phyloP scores from a whole-genome alignment of 2,329 filamentous ascomycete genomes.

The Penicillium sp. region DNA sequence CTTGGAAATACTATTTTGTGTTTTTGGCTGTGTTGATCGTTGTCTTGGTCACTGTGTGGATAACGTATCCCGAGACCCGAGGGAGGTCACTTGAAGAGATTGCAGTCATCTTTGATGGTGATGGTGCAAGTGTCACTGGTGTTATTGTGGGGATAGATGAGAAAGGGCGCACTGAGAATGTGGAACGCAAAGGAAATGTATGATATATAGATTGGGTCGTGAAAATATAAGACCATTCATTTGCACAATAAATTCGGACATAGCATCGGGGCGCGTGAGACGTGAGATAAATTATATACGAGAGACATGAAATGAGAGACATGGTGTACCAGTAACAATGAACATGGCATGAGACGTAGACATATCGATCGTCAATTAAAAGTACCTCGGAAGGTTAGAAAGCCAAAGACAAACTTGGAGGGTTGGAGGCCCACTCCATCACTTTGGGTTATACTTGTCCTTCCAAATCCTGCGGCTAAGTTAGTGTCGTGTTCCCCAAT shows the following conservation, averaged over 20 bases:
- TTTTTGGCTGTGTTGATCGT: constrained; percentile 3
- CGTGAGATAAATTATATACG: not conserved
- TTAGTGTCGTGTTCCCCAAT: constrained; percentile 17
- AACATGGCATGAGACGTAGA: not conserved
- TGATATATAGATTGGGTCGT: not conserved
- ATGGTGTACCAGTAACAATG: not conserved
- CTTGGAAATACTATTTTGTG: constrained; percentile 7
- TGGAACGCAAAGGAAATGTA: not conserved
- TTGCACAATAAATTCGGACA: not conserved
- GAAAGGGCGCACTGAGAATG: not conserved
- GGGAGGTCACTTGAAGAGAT: constrained; percentile 5
- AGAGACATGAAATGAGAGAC: not conserved
- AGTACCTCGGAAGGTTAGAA: too few relatives aligned
- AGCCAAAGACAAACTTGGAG: too few relatives aligned
- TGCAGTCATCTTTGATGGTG: constrained; percentile 1
- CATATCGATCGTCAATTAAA: not conserved
- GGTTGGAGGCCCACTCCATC: not conserved
- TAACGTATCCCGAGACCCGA: constrained; percentile 2
- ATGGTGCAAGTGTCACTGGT: not conserved
- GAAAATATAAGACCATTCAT: not conserved
- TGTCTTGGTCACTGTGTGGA: constrained; percentile 4
- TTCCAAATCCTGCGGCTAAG: constrained; percentile 84
- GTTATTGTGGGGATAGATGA: not conserved
- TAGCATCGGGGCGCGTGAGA: not conserved
- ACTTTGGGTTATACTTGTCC: constrained; percentile 73